Evolutionary conservation across 2,329 filamentous ascomycete species (phyloP).

Genomic region (Aureobasidium leucospermi): DNA sequence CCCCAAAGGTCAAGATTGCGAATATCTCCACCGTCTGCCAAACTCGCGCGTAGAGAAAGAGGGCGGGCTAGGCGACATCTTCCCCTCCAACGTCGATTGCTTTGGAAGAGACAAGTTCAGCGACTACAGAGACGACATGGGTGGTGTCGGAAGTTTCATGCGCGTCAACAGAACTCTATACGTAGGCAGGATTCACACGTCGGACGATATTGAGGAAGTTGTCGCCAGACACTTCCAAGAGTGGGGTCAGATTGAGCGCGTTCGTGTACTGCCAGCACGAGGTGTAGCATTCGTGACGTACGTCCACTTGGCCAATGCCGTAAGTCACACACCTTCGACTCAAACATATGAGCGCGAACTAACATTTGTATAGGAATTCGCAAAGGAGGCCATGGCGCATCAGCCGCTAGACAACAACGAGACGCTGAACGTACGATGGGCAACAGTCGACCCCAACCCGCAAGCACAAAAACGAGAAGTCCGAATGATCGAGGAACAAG

Average conservation of each 20-base stretch:
- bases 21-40: constrained; percentile 85
- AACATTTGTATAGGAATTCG: constrained; percentile 53
- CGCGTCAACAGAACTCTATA: constrained; percentile 92
- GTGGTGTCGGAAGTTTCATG: constrained; percentile 84
- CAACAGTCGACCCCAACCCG: constrained; percentile 91
- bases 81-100: constrained; percentile 89
- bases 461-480: constrained; percentile 90
- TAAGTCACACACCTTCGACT: background rate
- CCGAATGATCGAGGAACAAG: constrained; percentile 84
- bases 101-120: constrained; percentile 89
- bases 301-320: constrained; percentile 60
- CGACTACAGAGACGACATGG: constrained; percentile 96
- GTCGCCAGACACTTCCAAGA: constrained; percentile 92
- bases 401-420: constrained; percentile 87
- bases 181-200: constrained; percentile 87
- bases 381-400: constrained; percentile 79
- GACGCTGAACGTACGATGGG: constrained; percentile 93
- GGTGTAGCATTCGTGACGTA: constrained; percentile 97
- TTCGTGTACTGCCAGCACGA: constrained; percentile 76
- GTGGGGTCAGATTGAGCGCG: constrained; percentile 86
- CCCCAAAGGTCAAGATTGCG: constrained; percentile 84
- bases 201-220: constrained; percentile 93
- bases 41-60: constrained; percentile 37
- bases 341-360: background rate
- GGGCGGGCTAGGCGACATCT: constrained; percentile 66